Evolutionary conservation across 768 basidiomycete genomes (phyloP).

Genomic region (Hortiboletus campestris): DNA sequence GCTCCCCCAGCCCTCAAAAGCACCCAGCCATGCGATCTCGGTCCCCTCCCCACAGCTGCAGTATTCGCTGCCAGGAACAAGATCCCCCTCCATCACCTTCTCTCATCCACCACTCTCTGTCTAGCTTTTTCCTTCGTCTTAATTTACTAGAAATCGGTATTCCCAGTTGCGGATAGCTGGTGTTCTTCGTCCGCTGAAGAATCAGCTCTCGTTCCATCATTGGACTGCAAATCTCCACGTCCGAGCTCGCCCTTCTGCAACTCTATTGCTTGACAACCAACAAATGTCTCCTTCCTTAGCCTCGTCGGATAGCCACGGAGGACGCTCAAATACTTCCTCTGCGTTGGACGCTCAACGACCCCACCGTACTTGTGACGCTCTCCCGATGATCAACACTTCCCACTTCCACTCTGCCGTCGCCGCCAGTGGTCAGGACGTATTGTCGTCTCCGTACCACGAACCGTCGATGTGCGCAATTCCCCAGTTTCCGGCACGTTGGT

Average conservation of each 20-base stretch:
- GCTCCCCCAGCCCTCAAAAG: constrained; percentile 24
- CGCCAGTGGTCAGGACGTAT: background rate
- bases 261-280: constrained; percentile 33
- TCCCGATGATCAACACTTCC: constrained; percentile 19
- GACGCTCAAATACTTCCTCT: constrained; percentile 29
- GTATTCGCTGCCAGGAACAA: constrained; percentile 10
- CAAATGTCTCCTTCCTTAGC: constrained; percentile 32
- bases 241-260: constrained; percentile 18
- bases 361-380: constrained; percentile 5
- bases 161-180: constrained; percentile 9
- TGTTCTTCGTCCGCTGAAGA: constrained; percentile 22
- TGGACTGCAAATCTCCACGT: constrained; percentile 31
- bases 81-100: constrained; percentile 11
- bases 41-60: background rate
- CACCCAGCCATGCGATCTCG: constrained; percentile 2
- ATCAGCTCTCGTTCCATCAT: constrained; percentile 18
- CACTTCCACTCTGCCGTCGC: constrained; percentile 1
- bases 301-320: background rate
- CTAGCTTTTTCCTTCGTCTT: background rate
- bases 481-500: constrained; percentile 1
- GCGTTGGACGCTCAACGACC: background rate
- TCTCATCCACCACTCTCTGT: constrained; percentile 11
- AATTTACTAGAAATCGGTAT: constrained; percentile 16
- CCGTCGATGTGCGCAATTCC: background rate
- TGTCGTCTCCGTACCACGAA: constrained; percentile 10